Evolutionary conservation across 108 stramenopile genomes (phyloP).

Genomic region (Chaetoceros tenuissimus): DNA sequence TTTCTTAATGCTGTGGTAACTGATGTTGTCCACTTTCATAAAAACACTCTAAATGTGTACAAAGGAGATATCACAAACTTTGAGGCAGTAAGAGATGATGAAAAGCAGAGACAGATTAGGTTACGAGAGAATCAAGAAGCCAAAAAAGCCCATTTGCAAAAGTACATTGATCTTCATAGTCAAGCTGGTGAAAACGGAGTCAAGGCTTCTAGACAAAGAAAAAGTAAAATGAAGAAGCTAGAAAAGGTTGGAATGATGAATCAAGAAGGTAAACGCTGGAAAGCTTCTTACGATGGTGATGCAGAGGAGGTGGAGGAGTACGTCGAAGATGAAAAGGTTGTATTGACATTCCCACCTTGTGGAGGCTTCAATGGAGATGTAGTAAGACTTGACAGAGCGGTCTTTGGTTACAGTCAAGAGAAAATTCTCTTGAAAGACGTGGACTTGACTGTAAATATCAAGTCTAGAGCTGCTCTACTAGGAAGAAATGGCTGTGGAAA

Average conservation of each 20-base stretch:
- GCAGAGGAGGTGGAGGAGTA: conserved; percentile 71
- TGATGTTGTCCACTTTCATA: conserved; percentile 84
- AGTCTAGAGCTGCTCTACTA: conserved; percentile 39
- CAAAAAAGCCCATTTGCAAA: conserved; percentile 60
- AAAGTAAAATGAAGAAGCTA: conserved; percentile 66
- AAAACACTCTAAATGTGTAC: conserved; percentile 69
- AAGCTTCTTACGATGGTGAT: conserved; percentile 47
- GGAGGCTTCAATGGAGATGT: conserved; percentile 61
- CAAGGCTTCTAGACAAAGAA: conserved; percentile 52
- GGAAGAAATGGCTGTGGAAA: conserved; percentile 56
- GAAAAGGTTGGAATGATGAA: conserved; percentile 59
- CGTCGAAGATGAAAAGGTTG: conserved; percentile 65
- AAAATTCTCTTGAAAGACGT: conserved; percentile 41
- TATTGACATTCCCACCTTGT: conserved; percentile 75
- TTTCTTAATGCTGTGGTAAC: conserved; percentile 86
- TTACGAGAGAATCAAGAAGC: conserved; percentile 60
- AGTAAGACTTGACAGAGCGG: conserved; percentile 67
- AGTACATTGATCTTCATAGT: conserved; percentile 68
- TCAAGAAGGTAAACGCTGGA: conserved; percentile 50
- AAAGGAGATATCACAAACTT: conserved; percentile 82
- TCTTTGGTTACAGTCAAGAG: conserved; percentile 71
- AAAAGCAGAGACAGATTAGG: conserved; percentile 51
- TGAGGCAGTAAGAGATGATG: conserved; percentile 67
- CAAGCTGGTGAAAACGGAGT: conserved; percentile 61
- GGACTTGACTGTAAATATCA: conserved; percentile 44